These are phyloP conservation scores for Thelonectria rubi DNA, from an alignment of 2,329 filamentous ascomycete species.

Conservation along the genomic window DNA sequence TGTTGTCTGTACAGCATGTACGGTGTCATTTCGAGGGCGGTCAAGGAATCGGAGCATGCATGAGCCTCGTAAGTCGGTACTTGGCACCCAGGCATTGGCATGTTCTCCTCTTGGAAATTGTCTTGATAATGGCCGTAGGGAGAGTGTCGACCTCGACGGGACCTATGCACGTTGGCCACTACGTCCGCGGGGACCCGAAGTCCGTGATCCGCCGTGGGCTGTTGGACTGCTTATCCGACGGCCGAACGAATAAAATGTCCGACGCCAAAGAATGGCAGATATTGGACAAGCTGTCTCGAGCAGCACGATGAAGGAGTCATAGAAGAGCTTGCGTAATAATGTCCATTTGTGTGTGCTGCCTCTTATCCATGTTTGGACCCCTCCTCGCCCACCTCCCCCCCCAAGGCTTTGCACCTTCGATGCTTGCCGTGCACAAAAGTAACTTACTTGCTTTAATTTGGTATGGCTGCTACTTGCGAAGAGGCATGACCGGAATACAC, in stretches of 20 bases:
- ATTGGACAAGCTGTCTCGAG: slow-evolving; percentile 27
- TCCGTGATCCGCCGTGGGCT: neutral
- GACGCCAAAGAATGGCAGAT: neutral
- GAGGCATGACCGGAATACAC: slow-evolving; percentile 12
- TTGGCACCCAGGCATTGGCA: slow-evolving; percentile 1
- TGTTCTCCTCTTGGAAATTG: neutral
- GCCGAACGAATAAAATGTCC: neutral
- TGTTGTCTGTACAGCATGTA: slow-evolving; percentile 6
- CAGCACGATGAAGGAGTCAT: slow-evolving; percentile 28
- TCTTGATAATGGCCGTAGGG: neutral
- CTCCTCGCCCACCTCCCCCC: too few species aligned
- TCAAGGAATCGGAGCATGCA: neutral
- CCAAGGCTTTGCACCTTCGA: neutral
- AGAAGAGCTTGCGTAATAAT: slow-evolving; percentile 36
- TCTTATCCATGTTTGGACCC: too few species aligned
- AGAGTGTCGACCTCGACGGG: neutral
- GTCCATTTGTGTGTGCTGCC: neutral
- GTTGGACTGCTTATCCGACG: slow-evolving; percentile 15
- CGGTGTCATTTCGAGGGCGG: neutral
- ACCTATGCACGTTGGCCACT: neutral
- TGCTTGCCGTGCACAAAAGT: too few species aligned
- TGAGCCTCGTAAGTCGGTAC: slow-evolving; percentile 17
- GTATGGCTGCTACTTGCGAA: slow-evolving; percentile 1
- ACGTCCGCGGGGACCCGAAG: slow-evolving; percentile 14
- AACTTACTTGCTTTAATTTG: slow-evolving; percentile 1